Evolutionary conservation across 257 asterid genomes (phyloP).

Genomic region (Solanum lycopersicoides): DNA sequence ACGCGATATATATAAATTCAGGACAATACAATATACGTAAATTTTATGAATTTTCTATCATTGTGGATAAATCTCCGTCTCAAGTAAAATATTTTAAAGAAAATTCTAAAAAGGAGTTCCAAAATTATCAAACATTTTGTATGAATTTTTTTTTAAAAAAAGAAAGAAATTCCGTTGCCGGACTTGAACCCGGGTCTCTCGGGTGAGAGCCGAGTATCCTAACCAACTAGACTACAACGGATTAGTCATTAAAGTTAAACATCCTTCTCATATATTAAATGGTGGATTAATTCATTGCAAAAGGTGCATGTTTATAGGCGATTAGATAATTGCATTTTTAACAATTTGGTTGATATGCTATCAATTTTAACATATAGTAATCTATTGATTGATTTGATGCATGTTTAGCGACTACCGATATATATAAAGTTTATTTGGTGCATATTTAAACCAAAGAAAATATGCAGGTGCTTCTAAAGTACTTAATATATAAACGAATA

Average conservation of each 20-base stretch:
- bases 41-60: too few species aligned
- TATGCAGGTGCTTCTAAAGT: not conserved
- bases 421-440: not conserved
- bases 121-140: too few species aligned
- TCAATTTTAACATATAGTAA: not conserved
- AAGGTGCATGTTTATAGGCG: not conserved
- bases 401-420: not conserved
- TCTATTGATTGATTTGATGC: not conserved
- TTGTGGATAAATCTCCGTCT: too few species aligned
- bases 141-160: too few species aligned
- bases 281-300: not conserved
- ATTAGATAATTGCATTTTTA: not conserved
- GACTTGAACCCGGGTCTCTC: constrained; percentile 92
- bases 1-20: too few species aligned
- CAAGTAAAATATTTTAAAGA: too few species aligned
- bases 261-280: too few species aligned
- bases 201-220: constrained; percentile 99
- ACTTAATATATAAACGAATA: too few species aligned
- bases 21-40: too few species aligned
- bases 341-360: not conserved
- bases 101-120: too few species aligned
- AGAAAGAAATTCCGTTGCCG: constrained; percentile 35
- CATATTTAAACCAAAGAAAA: not conserved
- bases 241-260: not conserved
- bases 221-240: constrained; percentile 98